Conservation (phyloP, 2,329 filamentous ascomycete species). For the Aspergillus ibericus region DNA sequence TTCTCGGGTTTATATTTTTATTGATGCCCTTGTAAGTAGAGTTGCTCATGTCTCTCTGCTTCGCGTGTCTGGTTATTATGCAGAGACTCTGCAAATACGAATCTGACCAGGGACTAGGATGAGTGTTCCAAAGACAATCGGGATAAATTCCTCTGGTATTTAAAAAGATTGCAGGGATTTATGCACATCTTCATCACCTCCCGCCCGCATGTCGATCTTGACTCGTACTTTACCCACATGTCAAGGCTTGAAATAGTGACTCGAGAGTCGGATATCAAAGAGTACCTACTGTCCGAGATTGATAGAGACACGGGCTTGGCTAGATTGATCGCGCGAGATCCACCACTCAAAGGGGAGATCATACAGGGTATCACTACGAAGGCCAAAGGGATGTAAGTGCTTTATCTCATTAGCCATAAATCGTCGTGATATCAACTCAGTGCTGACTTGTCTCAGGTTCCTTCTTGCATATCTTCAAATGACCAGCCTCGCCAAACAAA, state of each 20-base stretch:
- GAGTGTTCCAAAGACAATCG: slow-evolving; percentile 1
- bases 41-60: background rate
- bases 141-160: background rate
- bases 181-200: slow-evolving; percentile 2
- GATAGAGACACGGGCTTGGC: background rate
- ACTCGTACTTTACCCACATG: background rate
- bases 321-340: background rate
- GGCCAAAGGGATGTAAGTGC: background rate
- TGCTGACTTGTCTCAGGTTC: too few relatives aligned
- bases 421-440: too few relatives aligned
- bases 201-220: background rate
- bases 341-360: background rate
- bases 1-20: background rate
- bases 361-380: background rate
- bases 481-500: background rate
- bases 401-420: too few relatives aligned
- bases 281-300: background rate
- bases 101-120: background rate
- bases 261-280: background rate
- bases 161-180: background rate
- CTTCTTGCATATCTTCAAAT: background rate
- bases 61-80: too few relatives aligned
- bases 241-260: background rate
- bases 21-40: slow-evolving; percentile 1
- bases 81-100: too few relatives aligned